Percentiles rank a stretch among this genome's conserved stretches.
phyloP scores from a whole-genome alignment of 139 green algal species.

The Chlorella ohadii region DNA sequence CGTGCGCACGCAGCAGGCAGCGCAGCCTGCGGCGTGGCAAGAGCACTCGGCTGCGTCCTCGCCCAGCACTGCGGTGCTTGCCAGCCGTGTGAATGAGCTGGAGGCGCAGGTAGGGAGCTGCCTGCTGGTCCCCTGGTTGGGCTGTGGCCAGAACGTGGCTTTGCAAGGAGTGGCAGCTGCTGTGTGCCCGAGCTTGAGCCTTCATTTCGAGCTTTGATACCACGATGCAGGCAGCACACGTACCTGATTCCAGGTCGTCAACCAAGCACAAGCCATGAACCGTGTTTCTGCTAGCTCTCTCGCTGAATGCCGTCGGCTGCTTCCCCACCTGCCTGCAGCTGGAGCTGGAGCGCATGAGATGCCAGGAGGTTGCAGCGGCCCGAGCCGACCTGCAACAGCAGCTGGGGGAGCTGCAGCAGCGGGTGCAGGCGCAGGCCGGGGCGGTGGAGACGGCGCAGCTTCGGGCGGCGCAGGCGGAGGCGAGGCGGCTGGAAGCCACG shows the following conservation, averaged over 20 bases:
- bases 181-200: no score
- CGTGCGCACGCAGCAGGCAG: background rate
- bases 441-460: background rate
- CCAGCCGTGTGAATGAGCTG: conserved; percentile 12
- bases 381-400: background rate
- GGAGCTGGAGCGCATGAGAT: conserved; percentile 12
- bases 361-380: background rate
- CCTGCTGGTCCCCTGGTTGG: background rate
- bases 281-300: no score
- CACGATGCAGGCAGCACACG: no score
- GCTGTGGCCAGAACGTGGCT: no score
- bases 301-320: no score
- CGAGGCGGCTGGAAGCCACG: background rate
- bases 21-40: background rate
- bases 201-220: no score
- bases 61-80: background rate
- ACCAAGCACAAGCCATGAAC: no score
- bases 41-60: background rate
- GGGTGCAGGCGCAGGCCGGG: background rate
- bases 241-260: no score
- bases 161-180: no score
- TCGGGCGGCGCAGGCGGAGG: background rate
- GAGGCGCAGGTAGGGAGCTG: conserved; percentile 18
- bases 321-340: no score
- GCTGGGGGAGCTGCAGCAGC: background rate